These are phyloP conservation scores for Globisporangium paddicum DNA, from an alignment of 352 stramenopile genomes.

Conservation along the genomic window DNA sequence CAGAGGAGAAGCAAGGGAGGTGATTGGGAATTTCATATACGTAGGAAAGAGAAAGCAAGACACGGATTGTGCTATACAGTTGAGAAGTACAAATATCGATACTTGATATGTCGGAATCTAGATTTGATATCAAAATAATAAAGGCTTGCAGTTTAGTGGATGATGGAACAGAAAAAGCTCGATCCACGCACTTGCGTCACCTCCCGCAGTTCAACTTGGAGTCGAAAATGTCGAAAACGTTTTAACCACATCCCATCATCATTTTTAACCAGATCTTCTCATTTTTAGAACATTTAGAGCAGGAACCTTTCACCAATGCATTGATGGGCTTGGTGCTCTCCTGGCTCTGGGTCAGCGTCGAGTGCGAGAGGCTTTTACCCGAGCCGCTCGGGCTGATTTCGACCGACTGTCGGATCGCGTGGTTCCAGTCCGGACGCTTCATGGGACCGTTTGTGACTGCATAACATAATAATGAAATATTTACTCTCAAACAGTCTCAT, in stretches of 20 bases:
- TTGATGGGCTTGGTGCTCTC: slow-evolving; percentile 44
- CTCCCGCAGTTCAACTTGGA: neutral
- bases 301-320: slow-evolving; percentile 60
- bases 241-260: too few species aligned
- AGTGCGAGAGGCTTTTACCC: slow-evolving; percentile 66
- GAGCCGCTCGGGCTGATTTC: slow-evolving; percentile 53
- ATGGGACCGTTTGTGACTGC: slow-evolving; percentile 72
- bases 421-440: slow-evolving; percentile 63
- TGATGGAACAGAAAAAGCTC: neutral
- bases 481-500: neutral
- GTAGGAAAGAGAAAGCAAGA: too few species aligned
- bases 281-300: too few species aligned
- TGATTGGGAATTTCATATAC: too few species aligned
- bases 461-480: neutral
- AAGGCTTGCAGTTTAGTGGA: neutral
- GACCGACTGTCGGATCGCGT: slow-evolving; percentile 57
- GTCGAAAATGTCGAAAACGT: neutral
- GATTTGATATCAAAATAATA: neutral
- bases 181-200: neutral
- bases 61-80: too few species aligned
- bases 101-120: neutral
- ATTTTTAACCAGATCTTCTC: too few species aligned
- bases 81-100: neutral
- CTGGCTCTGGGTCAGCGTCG: slow-evolving; percentile 46
- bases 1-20: too few species aligned